Evolutionary conservation across 1,284 basidiomycete genomes (phyloP), one percentile per base, ranked within the genome.

Genomic region (Porodaedalea pini): DNA sequence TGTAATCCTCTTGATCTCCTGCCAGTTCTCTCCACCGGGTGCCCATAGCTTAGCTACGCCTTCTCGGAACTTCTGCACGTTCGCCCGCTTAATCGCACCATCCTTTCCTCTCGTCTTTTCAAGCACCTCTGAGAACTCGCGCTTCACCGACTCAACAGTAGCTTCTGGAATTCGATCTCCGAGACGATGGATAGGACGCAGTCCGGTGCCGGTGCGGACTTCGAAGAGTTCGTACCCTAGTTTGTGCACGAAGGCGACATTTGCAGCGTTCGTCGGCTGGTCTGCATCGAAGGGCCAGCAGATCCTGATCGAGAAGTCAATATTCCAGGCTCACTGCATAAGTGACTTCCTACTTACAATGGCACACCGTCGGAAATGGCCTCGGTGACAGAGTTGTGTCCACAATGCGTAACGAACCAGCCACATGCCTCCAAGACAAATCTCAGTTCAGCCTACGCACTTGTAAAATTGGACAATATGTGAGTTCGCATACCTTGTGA

Each of bases 221-320:
- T 70, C 67, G 45, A 67, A 47, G 10, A 70, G 59, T 63, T 70
- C 68, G 59, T 69, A 69, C 6, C 62, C 68, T 45, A 65, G 43
- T 21, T 62, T 51, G 47, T 65, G 62, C 32, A 59, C 64, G 29
- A 58, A 54, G 27, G 62, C 51, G 15, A 65, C 56, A 31, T 62
- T 55, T 4, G 64, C 51, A 11, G 66, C 63, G 57, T 68, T 69
- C 3, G 56, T 23, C 2, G 68, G 63, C 50, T 67, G 66, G 54
- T 67, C 66, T 29, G 56, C 61, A 15, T 58, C 48, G 58, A 63
- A 66, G 1, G 66, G 66, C 65, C 66, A 68, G 60, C 63, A 64
- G 31, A 68, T 67, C 61, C 67, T 68, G 11, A 6, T 43, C 7
- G 13, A 13, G 15, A 36, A 55, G 43, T 25, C 49, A 50, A 11